Base-by-base conservation (phyloP, 176 grass and related monocot genomes). In the Bromus sterilis region DNA sequence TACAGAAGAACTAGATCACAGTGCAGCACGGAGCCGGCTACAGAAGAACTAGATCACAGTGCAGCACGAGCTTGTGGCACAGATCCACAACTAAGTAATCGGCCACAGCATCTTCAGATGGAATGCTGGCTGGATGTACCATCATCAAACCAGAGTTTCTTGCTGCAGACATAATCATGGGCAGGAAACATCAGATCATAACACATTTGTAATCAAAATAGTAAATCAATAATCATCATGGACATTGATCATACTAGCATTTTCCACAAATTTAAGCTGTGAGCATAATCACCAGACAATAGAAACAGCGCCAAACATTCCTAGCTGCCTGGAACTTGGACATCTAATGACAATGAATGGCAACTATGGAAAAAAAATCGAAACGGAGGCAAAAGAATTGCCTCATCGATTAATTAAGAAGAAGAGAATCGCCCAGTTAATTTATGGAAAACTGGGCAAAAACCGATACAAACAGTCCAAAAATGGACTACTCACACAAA, bases 61-160 rank as follows among this genome's bases (percentile, higher is more conserved):
- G 46, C 46, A 49, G 46, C 46, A 49, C 46, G 1, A 6, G 46
- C 46, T 49, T 18, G 15, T 49, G 46, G 46, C 46, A 49, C 46
- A 49, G 46, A 49, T 49, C 46, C 46, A 49, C 46, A 49, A 49
- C 16, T 49, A 49, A 49, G 16, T 49, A 49, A 49, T 49, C 46
- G 14, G 43, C 43, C 77, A 84, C 87, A 84, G 71, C 70, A 24
- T 33, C 82, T 76, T 80, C 44, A 0, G 40, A 71, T 32, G 77
- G 53, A 55, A 53, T 89, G 82, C 53, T 62, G 32, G 31, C 39
- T 76, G 41, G 24, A 11, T 41, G 25, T 11, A 74, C 57, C 44
- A 59, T 76, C 51, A 69, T 85, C 82, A 76, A 7, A 26, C 61
- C 70, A 76, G 21, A 20, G 32, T 46, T 80, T 89, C 82, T 84